These are phyloP conservation scores for Aspergillus panamensis DNA, from an alignment of 495 filamentous ascomycete species.

Conservation along the genomic window DNA sequence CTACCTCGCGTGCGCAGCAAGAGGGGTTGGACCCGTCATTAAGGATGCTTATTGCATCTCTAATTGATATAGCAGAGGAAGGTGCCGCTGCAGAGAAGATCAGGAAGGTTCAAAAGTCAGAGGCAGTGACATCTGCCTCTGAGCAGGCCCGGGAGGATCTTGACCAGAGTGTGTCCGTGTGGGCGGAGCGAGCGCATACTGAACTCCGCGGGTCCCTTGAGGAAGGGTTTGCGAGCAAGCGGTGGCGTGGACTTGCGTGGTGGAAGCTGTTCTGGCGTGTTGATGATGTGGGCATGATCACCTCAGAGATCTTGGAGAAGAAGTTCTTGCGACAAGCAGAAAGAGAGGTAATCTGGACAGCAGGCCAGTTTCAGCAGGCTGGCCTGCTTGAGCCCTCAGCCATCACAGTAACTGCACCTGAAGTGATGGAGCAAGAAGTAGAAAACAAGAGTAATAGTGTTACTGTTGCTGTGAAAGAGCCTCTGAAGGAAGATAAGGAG, in stretches of 20 bases:
- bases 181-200: slow-evolving; percentile 75
- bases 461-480: background rate
- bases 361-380: slow-evolving; percentile 75
- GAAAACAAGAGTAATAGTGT: background rate
- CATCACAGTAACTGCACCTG: background rate
- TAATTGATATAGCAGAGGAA: slow-evolving; percentile 57
- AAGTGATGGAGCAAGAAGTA: background rate
- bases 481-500: slow-evolving; percentile 8
- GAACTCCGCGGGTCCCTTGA: slow-evolving; percentile 79
- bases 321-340: slow-evolving; percentile 75
- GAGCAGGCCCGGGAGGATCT: slow-evolving; percentile 48
- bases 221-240: slow-evolving; percentile 60
- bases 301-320: slow-evolving; percentile 67
- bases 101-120: slow-evolving; percentile 32
- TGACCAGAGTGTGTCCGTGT: slow-evolving; percentile 55
- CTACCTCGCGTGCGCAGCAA: slow-evolving; percentile 40
- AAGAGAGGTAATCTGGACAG: slow-evolving; percentile 69
- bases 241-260: slow-evolving; percentile 79
- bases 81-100: slow-evolving; percentile 51
- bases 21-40: slow-evolving; percentile 58
- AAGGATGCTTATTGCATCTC: slow-evolving; percentile 59
- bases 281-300: slow-evolving; percentile 82
- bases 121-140: slow-evolving; percentile 37
- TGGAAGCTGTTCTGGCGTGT: slow-evolving; percentile 95
- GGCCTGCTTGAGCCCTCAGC: slow-evolving; percentile 44